These are phyloP conservation scores for Mortierella sp. DNA, from an alignment of 371 early-diverging fungal species.

Conservation along the genomic window DNA sequence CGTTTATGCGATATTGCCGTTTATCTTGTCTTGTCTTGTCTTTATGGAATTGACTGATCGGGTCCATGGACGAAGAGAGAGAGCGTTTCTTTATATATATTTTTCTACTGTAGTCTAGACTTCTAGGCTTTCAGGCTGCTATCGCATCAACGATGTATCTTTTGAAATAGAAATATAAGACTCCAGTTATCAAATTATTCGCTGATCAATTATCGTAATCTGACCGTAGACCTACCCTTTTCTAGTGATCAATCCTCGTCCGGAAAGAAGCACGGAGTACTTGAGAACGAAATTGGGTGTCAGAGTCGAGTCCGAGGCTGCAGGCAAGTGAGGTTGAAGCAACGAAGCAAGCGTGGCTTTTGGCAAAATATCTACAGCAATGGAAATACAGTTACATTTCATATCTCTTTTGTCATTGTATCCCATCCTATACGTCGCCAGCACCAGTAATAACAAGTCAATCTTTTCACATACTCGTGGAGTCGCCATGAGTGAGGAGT, in stretches of 20 bases:
- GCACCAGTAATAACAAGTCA: no score
- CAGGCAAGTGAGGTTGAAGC: constrained; percentile 56
- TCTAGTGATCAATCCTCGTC: constrained; percentile 64
- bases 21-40: no score
- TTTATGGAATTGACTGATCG: background rate
- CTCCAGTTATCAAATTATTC: no score
- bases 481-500: constrained; percentile 65
- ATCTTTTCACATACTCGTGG: constrained; percentile 53
- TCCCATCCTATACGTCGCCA: no score
- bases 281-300: constrained; percentile 61
- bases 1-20: no score
- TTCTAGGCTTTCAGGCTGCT: constrained; percentile 1
- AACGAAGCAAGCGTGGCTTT: constrained; percentile 58
- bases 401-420: background rate
- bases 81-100: background rate
- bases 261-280: constrained; percentile 64
- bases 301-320: constrained; percentile 36
- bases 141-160: constrained; percentile 26
- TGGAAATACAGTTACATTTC: background rate
- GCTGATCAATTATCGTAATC: background rate
- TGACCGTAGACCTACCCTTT: constrained; percentile 61
- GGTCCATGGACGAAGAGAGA: no score
- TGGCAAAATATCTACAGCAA: constrained; percentile 30
- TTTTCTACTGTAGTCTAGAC: background rate
- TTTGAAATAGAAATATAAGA: background rate